These are phyloP conservation scores for Tulasnella sp. DNA, from an alignment of 768 basidiomycete species.

Conservation along the genomic window DNA sequence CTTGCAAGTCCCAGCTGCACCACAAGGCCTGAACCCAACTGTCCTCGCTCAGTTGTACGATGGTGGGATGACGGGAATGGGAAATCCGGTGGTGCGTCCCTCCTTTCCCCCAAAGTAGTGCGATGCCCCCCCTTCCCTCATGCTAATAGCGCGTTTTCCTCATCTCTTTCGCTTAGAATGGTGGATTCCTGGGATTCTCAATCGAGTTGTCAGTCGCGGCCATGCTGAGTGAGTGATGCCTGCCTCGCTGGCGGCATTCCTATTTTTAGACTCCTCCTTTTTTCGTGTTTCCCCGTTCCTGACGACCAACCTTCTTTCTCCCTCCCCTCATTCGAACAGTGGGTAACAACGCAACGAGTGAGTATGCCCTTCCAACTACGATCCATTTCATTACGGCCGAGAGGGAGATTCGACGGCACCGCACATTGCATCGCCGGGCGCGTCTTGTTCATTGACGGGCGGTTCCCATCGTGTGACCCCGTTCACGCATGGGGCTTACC, in stretches of 20 bases:
- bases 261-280: conserved; percentile 11
- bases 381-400: no score
- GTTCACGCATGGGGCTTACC: not conserved
- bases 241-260: conserved; percentile 1
- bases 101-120: not conserved
- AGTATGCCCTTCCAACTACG: not conserved
- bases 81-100: conserved; percentile 29
- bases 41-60: conserved; percentile 29
- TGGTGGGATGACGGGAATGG: conserved; percentile 30
- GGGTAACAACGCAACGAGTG: not conserved
- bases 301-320: not conserved
- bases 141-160: not conserved
- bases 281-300: conserved; percentile 1
- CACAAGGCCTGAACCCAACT: not conserved
- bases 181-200: conserved; percentile 62
- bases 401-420: no score
- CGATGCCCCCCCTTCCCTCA: not conserved
- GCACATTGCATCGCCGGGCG: not conserved
- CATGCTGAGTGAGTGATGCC: conserved; percentile 49
- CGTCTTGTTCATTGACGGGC: no score
- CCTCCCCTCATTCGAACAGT: not conserved
- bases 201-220: conserved; percentile 67
- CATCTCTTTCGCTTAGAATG: conserved; percentile 42
- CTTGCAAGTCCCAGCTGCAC: conserved; percentile 8
- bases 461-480: not conserved